Evolutionary conservation across 805 yeast species (phyloP), one percentile per base, ranked within the genome.

Genomic region (Metschnikowia continentalis): DNA sequence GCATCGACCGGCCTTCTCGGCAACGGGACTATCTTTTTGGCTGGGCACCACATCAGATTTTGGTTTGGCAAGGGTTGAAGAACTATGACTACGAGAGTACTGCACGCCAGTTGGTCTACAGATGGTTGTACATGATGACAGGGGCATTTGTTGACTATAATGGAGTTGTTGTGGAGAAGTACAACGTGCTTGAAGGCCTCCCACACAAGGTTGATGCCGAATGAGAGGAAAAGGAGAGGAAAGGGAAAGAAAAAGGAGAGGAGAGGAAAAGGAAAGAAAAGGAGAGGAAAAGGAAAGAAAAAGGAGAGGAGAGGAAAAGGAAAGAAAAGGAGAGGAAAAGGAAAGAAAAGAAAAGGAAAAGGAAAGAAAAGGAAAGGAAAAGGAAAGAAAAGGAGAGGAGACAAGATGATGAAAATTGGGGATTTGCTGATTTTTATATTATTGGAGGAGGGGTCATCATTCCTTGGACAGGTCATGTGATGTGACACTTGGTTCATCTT

Each of bases 11-110:
- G 61, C 97, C 96, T n/a, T 81, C 86, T 11, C 77, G 98, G 66
- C 99, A 92, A 70, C 94, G 99, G 99, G 99, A 92, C 67, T 94
- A 86, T 67, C 99, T 99, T 2, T 89, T 74, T 63, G 98, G 98
- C 1, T 92, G 99, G 99, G 97, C 98, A 0, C 98, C 99, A 3
- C 98, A 94, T 65, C 99, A 92, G 68, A 88, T 92, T 15, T 67
- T 92, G 49, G 92, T 96, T 1, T 92, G 99, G 99, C 80, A 79
- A 42, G 98, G 97, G 0, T 74, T 92, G 33, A 60, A 66, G 30
- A 79, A 83, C 48, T 94, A 92, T 64, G 94, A 91, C 0, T 88
- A 76, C 62, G 66, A 65, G 3, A 81, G 76, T 3, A 80, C 80
- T 15, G 84, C 92, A 1, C 75, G 84, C 50, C 72, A 97, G 53